Evolutionary conservation across 257 asterid species (phyloP), one percentile per base, ranked within the genome.

Genomic region (Penstemon eatonii): DNA sequence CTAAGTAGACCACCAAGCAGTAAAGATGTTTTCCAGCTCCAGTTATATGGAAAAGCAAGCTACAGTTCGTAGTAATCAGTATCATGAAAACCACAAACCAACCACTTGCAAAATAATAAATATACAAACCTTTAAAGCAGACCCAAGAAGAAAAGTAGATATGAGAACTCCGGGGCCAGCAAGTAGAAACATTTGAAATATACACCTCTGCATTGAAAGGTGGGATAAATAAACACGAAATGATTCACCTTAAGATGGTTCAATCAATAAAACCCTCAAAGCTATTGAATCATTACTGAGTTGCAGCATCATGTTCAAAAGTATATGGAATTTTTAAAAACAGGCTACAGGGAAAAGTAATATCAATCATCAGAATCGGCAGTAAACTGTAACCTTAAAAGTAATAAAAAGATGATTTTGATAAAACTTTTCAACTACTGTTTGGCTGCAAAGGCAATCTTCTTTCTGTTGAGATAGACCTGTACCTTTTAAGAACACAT

Each of bases 81-180:
- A 60, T 60, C 72, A 71, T 37, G 65, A 56, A 60, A 54, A 65
- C 59, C 74, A 57, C 66, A 38, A 45, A 37, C 64, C 12, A 36
- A 73, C 64, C 49, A 36, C 6, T 38, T 41, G 69, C 46, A 75
- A 73, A 25, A 80, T 51, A 56, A 64, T 33, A 78, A 67, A 58
- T 75, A 42, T n/a, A 61, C 82, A 67, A 77, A 93, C 99, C 99
- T 93, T 90, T 60, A 93, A 58, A 40, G 85, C 89, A 63, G 89
- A 75, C 79, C 99, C 99, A 70, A 93, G 86, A 74, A 64, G 84
- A 81, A 88, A 88, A 64, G 97, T 93, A 56, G 99, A 93, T 69
- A 93, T 79, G 75, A 93, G 87, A 25, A 93, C 99, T 40, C 99
- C 99, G 56, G 99, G 99, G 68, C 91, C 97, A 78, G 99, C 99